Conservation (phyloP, 345 rosid species). For the Gossypium sturtianum region DNA sequence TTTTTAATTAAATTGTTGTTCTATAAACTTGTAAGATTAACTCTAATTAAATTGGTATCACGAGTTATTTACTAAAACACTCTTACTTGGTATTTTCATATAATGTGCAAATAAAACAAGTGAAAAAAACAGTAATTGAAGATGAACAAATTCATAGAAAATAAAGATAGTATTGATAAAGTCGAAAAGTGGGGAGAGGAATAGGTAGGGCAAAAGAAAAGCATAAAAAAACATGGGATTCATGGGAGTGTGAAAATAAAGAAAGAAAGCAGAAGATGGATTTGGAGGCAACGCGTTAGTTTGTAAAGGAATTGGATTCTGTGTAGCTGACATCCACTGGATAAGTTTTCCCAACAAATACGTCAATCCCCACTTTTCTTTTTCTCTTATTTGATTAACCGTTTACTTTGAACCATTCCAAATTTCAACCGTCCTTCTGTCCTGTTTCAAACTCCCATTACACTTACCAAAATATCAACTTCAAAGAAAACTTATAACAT, state of each 20-base stretch:
- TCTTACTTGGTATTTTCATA: not conserved
- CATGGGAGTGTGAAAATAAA: not conserved
- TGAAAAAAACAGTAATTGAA: too few species aligned
- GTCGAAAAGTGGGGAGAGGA: too few species aligned
- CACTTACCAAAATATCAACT: not conserved
- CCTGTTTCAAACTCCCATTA: slow-evolving; percentile 6
- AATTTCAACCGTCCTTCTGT: not conserved
- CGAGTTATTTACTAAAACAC: too few species aligned
- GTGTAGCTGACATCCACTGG: slow-evolving; percentile 1
- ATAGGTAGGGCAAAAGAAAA: not conserved
- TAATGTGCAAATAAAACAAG: too few species aligned
- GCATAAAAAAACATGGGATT: not conserved
- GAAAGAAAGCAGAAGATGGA: not conserved
- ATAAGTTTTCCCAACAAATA: slow-evolving; percentile 17
- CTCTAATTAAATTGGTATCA: too few species aligned
- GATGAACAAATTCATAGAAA: not conserved
- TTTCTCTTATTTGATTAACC: slow-evolving; percentile 5
- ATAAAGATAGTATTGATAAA: not conserved
- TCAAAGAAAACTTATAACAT: too few species aligned
- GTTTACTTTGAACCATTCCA: slow-evolving; percentile 32
- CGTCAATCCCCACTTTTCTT: slow-evolving; percentile 19
- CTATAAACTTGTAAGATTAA: too few species aligned
- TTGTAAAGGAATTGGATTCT: slow-evolving; percentile 9
- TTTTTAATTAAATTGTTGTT: too few species aligned
- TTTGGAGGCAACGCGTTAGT: not conserved